Evolutionary conservation across 1,139 yeast species (phyloP).

Genomic region (Protomyces gravidus): DNA sequence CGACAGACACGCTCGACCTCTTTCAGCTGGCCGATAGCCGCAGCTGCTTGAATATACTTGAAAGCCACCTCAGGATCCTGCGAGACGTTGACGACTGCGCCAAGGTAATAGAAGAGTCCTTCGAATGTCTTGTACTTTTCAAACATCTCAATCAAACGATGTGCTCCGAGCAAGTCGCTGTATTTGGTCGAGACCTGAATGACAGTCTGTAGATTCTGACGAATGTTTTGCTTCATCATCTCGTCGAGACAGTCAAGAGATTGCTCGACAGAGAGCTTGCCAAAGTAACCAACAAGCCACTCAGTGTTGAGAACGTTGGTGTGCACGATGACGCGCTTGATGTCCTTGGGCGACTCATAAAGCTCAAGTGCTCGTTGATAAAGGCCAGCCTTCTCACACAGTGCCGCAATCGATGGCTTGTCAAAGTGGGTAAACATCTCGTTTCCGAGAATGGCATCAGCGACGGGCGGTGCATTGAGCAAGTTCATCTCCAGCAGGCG

Average conservation of each 20-base stretch:
- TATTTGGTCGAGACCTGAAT: conserved; percentile 96
- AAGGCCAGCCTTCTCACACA: conserved; percentile 91
- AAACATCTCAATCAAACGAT: conserved; percentile 77
- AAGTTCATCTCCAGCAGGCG: conserved; percentile 88
- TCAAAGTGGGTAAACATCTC: conserved; percentile 95
- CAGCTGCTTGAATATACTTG: conserved; percentile 93
- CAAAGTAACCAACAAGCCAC: conserved; percentile 90
- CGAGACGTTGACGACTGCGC: conserved; percentile 86
- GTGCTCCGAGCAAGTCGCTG: conserved; percentile 87
- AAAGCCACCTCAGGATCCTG: conserved; percentile 93
- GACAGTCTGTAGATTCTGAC: conserved; percentile 85
- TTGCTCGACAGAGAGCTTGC: conserved; percentile 91
- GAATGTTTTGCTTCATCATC: conserved; percentile 72
- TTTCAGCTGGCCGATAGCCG: conserved; percentile 79
- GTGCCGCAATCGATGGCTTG: conserved; percentile 82
- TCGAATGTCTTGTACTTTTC: conserved; percentile 90
- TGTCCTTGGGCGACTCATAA: conserved; percentile 89
- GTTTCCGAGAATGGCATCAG: conserved; percentile 96
- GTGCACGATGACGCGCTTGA: conserved; percentile 88
- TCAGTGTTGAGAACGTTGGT: conserved; percentile 82
- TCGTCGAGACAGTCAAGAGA: conserved; percentile 82
- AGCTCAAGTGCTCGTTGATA: conserved; percentile 87
- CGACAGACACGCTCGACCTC: conserved; percentile 95
- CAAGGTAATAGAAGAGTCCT: conserved; percentile 89
- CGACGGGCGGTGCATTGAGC: conserved; percentile 97